Conservation (phyloP, 2,329 filamentous ascomycete genomes). For the Xylaria sp. region DNA sequence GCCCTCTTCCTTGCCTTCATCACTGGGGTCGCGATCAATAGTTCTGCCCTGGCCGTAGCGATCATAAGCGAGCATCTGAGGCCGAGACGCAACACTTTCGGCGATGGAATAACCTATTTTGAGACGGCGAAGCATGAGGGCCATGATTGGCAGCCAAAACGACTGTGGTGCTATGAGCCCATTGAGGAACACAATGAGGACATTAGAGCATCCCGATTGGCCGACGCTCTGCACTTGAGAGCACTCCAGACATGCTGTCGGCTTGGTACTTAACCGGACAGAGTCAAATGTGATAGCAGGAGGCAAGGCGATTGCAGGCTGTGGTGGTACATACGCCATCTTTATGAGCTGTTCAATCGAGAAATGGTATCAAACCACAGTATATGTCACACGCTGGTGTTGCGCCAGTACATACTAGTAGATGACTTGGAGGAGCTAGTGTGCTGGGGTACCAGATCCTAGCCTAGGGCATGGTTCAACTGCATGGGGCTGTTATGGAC, state of each 20-base stretch:
- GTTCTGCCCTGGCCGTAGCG: conserved; percentile 66
- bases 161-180: conserved; percentile 45
- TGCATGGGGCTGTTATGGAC: background rate
- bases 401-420: background rate
- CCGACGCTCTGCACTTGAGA: conserved; percentile 37
- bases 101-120: conserved; percentile 1
- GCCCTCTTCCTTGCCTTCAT: conserved; percentile 56
- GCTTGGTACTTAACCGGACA: conserved; percentile 39
- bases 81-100: conserved; percentile 37
- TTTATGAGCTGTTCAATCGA: background rate
- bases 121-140: conserved; percentile 36
- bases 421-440: background rate
- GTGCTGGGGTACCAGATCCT: background rate
- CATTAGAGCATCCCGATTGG: conserved; percentile 27
- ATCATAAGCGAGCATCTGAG: conserved; percentile 64
- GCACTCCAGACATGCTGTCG: conserved; percentile 38
- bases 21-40: conserved; percentile 57
- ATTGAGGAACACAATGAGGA: conserved; percentile 47
- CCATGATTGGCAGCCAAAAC: conserved; percentile 43
- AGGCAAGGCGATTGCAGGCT: conserved; percentile 39
- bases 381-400: background rate
- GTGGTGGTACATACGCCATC: conserved; percentile 36
- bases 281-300: conserved; percentile 39
- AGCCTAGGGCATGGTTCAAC: background rate
- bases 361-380: background rate